These are phyloP conservation scores for Melampsora abietis-canadensis DNA, from an alignment of 1,284 basidiomycete species.

Conservation along the genomic window DNA sequence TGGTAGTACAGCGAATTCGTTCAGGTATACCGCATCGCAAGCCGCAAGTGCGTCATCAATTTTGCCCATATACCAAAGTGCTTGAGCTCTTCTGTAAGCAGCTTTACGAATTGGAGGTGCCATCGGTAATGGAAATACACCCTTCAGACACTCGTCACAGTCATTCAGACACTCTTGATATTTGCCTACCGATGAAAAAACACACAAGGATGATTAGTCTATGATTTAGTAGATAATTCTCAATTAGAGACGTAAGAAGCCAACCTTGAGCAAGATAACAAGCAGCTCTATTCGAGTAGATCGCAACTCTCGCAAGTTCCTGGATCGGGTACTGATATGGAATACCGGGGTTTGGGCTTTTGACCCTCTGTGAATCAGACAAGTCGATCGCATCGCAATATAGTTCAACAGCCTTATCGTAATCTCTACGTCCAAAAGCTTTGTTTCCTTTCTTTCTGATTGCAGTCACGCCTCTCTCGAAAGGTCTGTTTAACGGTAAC, in stretches of 20 bases:
- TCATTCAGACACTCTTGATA: background rate
- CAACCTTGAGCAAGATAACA: background rate
- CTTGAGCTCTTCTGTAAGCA: background rate
- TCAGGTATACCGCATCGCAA: background rate
- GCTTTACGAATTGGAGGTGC: background rate
- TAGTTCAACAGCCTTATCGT: too few relatives aligned
- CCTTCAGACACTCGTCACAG: background rate
- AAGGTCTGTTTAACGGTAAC: too few relatives aligned
- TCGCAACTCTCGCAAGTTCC: background rate
- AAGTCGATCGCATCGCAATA: background rate
- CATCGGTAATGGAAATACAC: background rate
- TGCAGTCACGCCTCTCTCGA: too few relatives aligned
- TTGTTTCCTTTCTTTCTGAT: too few relatives aligned
- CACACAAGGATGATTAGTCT: background rate
- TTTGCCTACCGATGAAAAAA: background rate
- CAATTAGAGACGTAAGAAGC: background rate
- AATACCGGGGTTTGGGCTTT: background rate
- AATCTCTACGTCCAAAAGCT: too few relatives aligned
- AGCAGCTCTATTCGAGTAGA: background rate
- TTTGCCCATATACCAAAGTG: background rate
- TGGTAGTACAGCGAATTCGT: too few relatives aligned
- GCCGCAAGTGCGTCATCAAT: background rate
- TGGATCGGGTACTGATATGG: background rate
- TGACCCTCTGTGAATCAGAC: background rate
- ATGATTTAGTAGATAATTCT: background rate